A percentile compares a stretch with the other conserved stretches of the same genome.
Conservation (phyloP, 306 rosid genomes). For the Gleditsia sinensis region DNA sequence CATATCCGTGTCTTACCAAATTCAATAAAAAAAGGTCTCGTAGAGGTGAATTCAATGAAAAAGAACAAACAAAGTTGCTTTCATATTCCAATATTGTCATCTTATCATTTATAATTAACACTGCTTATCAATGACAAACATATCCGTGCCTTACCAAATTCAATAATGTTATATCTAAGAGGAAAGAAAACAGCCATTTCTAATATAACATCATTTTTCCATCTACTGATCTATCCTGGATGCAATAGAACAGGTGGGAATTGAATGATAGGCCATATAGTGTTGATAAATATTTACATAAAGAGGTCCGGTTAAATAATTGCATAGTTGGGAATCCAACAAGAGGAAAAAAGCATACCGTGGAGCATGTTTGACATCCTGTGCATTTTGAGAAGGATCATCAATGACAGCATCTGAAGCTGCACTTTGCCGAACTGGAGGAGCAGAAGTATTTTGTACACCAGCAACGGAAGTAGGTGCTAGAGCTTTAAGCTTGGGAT, state of each 20-base stretch:
- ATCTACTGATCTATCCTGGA: background rate
- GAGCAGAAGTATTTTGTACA: slow-evolving; percentile 11
- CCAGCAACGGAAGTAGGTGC: slow-evolving; percentile 29
- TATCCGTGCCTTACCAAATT: background rate
- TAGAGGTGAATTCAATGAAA: no score
- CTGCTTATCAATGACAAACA: background rate
- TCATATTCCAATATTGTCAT: no score
- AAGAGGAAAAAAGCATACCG: slow-evolving; percentile 38
- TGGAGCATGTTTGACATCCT: slow-evolving; percentile 54
- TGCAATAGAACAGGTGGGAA: background rate
- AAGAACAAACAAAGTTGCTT: no score
- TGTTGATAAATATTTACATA: background rate
- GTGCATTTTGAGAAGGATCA: slow-evolving; percentile 43
- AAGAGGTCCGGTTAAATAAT: background rate
- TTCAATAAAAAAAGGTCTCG: background rate
- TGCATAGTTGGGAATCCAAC: background rate
- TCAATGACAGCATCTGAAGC: slow-evolving; percentile 37
- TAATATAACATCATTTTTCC: background rate
- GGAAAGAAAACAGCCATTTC: background rate
- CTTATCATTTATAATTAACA: no score
- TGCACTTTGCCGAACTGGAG: slow-evolving; percentile 11
- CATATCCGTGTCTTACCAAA: background rate
- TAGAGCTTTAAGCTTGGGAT: slow-evolving; percentile 41
- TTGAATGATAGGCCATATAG: background rate
- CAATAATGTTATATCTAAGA: background rate